Conservation (phyloP, 176 grass and related monocot genomes). For the Puya raimondii region DNA sequence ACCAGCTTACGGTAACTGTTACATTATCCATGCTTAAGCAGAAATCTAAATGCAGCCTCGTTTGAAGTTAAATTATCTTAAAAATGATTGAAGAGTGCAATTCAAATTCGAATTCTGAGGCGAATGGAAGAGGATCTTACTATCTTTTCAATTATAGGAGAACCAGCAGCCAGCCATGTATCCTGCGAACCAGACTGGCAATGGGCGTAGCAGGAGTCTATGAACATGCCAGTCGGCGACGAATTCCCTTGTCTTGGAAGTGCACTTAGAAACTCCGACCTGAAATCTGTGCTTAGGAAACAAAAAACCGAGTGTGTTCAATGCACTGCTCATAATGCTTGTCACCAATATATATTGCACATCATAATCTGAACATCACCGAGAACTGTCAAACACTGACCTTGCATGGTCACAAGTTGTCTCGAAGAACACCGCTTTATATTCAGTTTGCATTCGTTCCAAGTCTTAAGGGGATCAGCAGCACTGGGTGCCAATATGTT, state of each 20-base stretch:
- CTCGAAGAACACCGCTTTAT: constrained; percentile 50
- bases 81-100: background rate
- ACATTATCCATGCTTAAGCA: too few relatives aligned
- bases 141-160: constrained; percentile 53
- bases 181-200: constrained; percentile 66
- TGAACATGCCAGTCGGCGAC: constrained; percentile 59
- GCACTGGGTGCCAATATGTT: constrained; percentile 67
- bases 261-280: constrained; percentile 50
- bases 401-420: constrained; percentile 62
- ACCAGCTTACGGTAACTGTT: too few relatives aligned
- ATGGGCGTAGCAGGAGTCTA: constrained; percentile 77
- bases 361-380: background rate
- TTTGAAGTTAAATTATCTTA: background rate
- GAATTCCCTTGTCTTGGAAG: constrained; percentile 34
- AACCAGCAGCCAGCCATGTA: constrained; percentile 48
- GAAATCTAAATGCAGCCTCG: too few relatives aligned
- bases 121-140: constrained; percentile 22
- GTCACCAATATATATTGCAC: background rate
- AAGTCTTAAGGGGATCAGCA: constrained; percentile 48
- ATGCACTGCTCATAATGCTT: constrained; percentile 4
- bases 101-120: background rate
- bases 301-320: background rate
- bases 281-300: constrained; percentile 39
- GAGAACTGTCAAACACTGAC: constrained; percentile 19
- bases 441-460: constrained; percentile 65